Conservation (phyloP, 2,329 filamentous ascomycete species). For the Cladosporium sp. region DNA sequence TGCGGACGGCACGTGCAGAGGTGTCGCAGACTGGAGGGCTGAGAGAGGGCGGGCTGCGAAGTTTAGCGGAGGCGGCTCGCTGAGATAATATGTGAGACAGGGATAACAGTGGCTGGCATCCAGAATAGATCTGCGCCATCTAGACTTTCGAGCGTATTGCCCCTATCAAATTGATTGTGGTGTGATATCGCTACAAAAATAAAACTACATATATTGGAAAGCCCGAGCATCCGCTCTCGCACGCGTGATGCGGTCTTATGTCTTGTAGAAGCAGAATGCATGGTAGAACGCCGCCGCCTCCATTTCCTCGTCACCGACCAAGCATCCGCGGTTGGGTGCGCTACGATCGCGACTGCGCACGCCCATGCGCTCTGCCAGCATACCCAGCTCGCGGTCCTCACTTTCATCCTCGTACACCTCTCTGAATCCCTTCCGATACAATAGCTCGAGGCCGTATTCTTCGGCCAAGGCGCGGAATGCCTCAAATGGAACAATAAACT, state of each 20-base stretch:
- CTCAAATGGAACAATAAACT: conserved; percentile 98
- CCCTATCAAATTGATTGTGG: background rate
- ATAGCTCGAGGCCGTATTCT: conserved; percentile 91
- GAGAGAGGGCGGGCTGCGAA: too few species aligned
- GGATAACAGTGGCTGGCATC: background rate
- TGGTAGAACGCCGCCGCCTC: conserved; percentile 88
- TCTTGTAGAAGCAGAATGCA: conserved; percentile 93
- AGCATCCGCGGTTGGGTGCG: conserved; percentile 47
- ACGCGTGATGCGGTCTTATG: background rate
- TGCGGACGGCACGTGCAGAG: background rate
- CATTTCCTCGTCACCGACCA: conserved; percentile 81
- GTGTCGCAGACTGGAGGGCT: too few species aligned
- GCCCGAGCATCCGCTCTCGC: background rate
- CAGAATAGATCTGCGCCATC: conserved; percentile 4
- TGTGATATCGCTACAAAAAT: conserved; percentile 4
- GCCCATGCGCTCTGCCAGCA: conserved; percentile 91
- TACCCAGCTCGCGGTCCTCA: conserved; percentile 73
- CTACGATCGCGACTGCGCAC: conserved; percentile 66
- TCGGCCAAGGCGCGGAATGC: conserved; percentile 93
- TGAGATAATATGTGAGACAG: conserved; percentile 1
- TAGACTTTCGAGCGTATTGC: background rate
- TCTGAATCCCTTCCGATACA: conserved; percentile 85
- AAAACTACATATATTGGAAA: background rate
- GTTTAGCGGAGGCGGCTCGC: background rate
- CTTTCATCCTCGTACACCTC: conserved; percentile 93